Conservation (phyloP, 495 filamentous ascomycete genomes). For the Penicillium verhagenii region DNA sequence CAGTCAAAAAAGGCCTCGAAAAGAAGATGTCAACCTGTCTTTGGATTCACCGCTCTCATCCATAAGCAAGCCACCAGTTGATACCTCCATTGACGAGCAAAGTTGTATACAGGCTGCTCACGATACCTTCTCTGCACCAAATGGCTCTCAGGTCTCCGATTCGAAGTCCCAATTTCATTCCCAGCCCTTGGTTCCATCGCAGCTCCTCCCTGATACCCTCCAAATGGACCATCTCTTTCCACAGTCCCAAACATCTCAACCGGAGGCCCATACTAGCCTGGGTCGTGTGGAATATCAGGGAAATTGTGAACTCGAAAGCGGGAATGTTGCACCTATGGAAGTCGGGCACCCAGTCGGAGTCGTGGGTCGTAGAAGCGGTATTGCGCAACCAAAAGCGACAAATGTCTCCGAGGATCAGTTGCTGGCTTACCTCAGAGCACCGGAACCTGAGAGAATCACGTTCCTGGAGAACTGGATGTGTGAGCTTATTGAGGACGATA, state of each 20-base stretch:
- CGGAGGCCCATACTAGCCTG: not conserved
- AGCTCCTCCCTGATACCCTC: conserved; percentile 6
- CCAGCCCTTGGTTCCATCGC: conserved; percentile 7
- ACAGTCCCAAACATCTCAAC: conserved; percentile 3
- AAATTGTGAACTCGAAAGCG: not conserved
- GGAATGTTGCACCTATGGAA: not conserved
- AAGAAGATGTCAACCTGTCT: not conserved
- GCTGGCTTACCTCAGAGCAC: conserved; percentile 27
- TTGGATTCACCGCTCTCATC: not conserved
- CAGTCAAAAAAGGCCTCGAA: conserved; percentile 19
- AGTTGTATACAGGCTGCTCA: not conserved
- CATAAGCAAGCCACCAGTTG: not conserved
- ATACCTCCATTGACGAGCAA: not conserved
- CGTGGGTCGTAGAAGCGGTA: not conserved
- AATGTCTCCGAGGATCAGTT: conserved; percentile 28
- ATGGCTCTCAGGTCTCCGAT: conserved; percentile 8
- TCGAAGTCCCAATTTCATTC: conserved; percentile 1
- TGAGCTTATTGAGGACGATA: conserved; percentile 43
- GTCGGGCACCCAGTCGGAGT: not conserved
- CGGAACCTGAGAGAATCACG: conserved; percentile 33
- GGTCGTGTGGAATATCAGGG: not conserved
- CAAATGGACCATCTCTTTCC: not conserved
- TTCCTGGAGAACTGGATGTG: conserved; percentile 46
- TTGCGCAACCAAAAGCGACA: not conserved
- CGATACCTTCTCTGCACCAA: not conserved